Base-by-base conservation (phyloP, 1,139 yeast genomes). In the Neolecta irregularis region DNA sequence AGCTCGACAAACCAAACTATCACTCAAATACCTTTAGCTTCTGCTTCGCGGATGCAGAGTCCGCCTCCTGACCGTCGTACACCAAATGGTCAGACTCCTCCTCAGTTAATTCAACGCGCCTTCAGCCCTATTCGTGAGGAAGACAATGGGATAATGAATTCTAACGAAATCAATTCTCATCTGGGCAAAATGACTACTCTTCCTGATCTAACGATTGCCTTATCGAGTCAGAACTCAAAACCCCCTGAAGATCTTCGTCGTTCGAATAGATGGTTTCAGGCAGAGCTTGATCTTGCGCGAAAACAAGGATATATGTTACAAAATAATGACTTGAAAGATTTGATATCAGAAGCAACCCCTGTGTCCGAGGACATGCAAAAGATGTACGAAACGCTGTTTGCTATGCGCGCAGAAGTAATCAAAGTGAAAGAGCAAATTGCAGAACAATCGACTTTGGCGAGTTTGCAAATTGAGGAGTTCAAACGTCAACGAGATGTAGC, bases 361-460 rank as follows among this genome's bases (percentile, higher is more conserved):
- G 26, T 24, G 19, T 21, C 35, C n/a, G 36, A 23, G 18, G 33
- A 37, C 17, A 24, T 34, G n/a, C 41, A 33, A 6, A 20, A 18
- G 12, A 37, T 35, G 29, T 33, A 26, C 9, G 37, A 36, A 17
- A 42, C 46, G 3, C 41, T 46, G 23, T 32, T 46, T 20, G 37
- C 44, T 4, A 33, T 57, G 30, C 52, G 55, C 39, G 51, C 48
- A 5, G 61, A 58, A 42, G 44, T 58, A 13, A 47, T 49, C 23
- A 46, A 41, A 6, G 57, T 57, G 16, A 53, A 54, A 39, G 38
- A 41, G 8, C 47, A 48, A 34, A 45, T 57, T 23, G 41, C 50
- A 32, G 37, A 41, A 11, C 60, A 57, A 40, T 55, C 58, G 5
- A 48, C 47, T 26, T 50, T 48, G 18, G 61, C 61, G 5, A 50